Evolutionary conservation across 2,329 filamentous ascomycete species (phyloP).

Genomic region (Elsinoe ampelina): DNA sequence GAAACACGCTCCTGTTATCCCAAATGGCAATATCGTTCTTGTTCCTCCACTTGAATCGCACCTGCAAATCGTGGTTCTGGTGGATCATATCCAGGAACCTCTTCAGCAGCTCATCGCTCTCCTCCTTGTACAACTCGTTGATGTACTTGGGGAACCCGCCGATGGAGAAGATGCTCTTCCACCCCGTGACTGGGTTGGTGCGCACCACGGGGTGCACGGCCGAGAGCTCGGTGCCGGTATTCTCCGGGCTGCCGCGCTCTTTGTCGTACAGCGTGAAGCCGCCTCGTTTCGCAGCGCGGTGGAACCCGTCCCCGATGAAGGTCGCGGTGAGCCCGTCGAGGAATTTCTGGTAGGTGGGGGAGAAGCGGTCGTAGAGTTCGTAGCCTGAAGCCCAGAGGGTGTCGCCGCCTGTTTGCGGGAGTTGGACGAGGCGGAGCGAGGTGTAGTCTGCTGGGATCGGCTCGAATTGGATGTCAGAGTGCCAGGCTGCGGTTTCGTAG

Average conservation of each 20-base stretch:
- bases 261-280: constrained; percentile 39
- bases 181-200: constrained; percentile 55
- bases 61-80: constrained; percentile 44
- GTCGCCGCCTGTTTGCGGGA: constrained; percentile 34
- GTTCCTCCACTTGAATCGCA: constrained; percentile 42
- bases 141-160: constrained; percentile 30
- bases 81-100: constrained; percentile 35
- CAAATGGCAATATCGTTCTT: constrained; percentile 49
- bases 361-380: constrained; percentile 49
- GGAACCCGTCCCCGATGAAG: constrained; percentile 26
- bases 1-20: constrained; percentile 55
- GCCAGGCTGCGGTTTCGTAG: constrained; percentile 36
- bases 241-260: constrained; percentile 45
- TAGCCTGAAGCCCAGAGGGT: constrained; percentile 41
- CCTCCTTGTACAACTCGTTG: constrained; percentile 36
- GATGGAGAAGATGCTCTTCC: constrained; percentile 48
- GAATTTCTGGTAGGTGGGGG: constrained; percentile 48
- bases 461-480: constrained; percentile 38
- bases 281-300: constrained; percentile 31
- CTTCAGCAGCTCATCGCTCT: constrained; percentile 35
- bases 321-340: constrained; percentile 47
- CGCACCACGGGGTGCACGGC: constrained; percentile 49
- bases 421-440: constrained; percentile 27
- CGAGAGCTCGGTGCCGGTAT: constrained; percentile 42
- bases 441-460: constrained; percentile 34